Percentiles rank a stretch among this genome's conserved stretches.
These are phyloP conservation scores for Tritrichomonas foetus DNA, from an alignment of 208 protist species.

Conservation along the genomic window DNA sequence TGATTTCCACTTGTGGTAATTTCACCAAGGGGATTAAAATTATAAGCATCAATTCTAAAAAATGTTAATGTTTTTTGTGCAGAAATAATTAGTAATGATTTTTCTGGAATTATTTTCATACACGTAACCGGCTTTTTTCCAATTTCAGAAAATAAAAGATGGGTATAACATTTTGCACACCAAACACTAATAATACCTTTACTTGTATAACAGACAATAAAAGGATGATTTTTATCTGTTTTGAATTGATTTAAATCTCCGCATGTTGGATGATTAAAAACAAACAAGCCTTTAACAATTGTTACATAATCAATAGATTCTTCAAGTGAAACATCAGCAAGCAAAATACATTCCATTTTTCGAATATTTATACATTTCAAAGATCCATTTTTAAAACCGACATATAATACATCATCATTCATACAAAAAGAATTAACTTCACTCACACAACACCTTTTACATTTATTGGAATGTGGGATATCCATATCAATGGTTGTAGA, in stretches of 20 bases:
- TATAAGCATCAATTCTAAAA: neutral
- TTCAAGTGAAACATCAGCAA: neutral
- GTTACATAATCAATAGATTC: neutral
- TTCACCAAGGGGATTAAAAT: neutral
- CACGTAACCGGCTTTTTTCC: neutral
- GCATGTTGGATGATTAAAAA: neutral
- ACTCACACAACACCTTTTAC: neutral
- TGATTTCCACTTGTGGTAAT: conserved; percentile 6
- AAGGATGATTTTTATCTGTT: neutral
- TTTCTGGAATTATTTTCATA: neutral
- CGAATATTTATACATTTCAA: neutral
- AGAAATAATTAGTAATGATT: neutral
- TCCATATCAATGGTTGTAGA: neutral
- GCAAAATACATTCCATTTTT: neutral
- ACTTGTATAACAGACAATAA: neutral
- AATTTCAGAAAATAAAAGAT: neutral
- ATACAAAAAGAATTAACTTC: neutral
- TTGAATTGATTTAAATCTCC: neutral
- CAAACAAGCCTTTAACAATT: neutral
- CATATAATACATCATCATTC: neutral
- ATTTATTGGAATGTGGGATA: neutral
- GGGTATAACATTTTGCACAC: neutral
- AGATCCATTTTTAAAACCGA: neutral
- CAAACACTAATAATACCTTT: neutral
- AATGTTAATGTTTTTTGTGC: neutral